Conservation (phyloP, 2,329 filamentous ascomycete species). For the Monosporascus sp. region DNA sequence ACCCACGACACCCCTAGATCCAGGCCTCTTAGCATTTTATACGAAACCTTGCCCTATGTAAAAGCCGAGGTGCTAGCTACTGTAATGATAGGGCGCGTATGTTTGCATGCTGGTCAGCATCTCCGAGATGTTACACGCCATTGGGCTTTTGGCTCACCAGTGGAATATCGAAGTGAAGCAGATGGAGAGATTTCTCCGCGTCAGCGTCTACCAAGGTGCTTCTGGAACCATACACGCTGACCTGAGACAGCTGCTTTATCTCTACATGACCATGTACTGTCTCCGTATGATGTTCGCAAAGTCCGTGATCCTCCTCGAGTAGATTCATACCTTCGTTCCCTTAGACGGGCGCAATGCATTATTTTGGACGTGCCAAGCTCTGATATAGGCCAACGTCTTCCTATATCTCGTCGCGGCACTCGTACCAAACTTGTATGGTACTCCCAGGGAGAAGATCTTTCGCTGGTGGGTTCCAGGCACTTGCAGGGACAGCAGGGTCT, state of each 20-base stretch:
- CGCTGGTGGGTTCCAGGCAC: no score
- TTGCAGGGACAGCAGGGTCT: no score
- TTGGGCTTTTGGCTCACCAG: conserved; percentile 10
- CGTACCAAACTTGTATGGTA: conserved; percentile 6
- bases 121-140: no score
- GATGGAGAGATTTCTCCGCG: no score
- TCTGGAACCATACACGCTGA: not conserved
- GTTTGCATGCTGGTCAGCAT: no score
- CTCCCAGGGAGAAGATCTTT: conserved; percentile 10
- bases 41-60: no score
- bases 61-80: conserved; percentile 1
- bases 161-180: conserved; percentile 9
- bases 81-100: not conserved
- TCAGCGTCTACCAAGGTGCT: not conserved
- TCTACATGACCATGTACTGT: conserved; percentile 11
- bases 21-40: no score
- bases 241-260: conserved; percentile 10
- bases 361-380: conserved; percentile 12
- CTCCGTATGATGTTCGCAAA: conserved; percentile 9
- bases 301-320: conserved; percentile 13
- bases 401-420: conserved; percentile 2
- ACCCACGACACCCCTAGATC: no score
- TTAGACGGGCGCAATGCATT: conserved; percentile 10
- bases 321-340: conserved; percentile 13
- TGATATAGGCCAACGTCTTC: conserved; percentile 8